Conservation (phyloP, 2,329 filamentous ascomycete genomes). For the Cryphonectria radicalis region DNA sequence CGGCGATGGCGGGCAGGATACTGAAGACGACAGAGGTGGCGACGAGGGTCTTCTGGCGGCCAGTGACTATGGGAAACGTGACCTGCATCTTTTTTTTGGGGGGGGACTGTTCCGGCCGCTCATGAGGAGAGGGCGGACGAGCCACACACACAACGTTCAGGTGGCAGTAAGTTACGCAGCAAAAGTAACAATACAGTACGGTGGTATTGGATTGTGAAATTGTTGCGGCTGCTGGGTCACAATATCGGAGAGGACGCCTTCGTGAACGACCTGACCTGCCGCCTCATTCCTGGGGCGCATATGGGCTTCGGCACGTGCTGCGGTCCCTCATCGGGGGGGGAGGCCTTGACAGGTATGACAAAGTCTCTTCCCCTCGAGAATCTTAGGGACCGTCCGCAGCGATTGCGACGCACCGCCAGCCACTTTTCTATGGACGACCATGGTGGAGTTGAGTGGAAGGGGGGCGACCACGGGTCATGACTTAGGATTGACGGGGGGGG, state of each 20-base stretch:
- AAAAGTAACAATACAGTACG: not conserved
- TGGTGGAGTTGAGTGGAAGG: conserved; percentile 3
- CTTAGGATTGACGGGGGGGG: not conserved
- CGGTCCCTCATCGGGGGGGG: not conserved
- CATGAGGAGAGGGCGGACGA: not conserved
- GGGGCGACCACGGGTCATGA: not conserved
- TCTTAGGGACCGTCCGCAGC: not conserved
- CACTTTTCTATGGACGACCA: not conserved
- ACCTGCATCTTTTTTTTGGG: not conserved
- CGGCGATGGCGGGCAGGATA: conserved; percentile 10
- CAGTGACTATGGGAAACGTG: conserved; percentile 16
- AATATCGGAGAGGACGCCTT: not conserved
- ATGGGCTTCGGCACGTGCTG: not conserved
- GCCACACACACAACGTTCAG: not conserved
- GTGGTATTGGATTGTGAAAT: not conserved
- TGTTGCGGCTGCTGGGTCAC: not conserved
- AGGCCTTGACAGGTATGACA: not conserved
- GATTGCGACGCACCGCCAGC: not conserved
- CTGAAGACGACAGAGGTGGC: conserved; percentile 14
- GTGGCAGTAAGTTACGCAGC: not conserved
- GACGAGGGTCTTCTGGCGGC: conserved; percentile 15
- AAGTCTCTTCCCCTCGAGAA: not conserved
- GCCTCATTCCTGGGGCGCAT: not conserved
- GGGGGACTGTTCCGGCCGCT: not conserved
- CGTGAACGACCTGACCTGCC: not conserved